These are phyloP conservation scores for Candida glucosophila DNA, from an alignment of 1,139 yeast species.

Conservation along the genomic window DNA sequence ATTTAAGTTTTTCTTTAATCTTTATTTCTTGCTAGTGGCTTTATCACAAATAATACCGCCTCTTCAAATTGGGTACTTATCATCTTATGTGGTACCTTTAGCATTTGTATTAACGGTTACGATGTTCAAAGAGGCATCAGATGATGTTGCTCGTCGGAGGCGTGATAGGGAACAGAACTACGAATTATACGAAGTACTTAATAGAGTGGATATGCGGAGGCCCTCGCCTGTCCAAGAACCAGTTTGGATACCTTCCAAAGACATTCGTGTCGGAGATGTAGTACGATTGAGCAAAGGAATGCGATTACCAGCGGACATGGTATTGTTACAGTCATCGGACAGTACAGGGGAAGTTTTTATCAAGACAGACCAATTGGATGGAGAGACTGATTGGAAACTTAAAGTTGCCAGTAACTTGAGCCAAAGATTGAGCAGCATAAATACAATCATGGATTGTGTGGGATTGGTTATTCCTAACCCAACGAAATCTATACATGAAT, in stretches of 20 bases:
- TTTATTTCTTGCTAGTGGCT: constrained; percentile 88
- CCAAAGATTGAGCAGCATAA: constrained; percentile 42
- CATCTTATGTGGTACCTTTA: constrained; percentile 88
- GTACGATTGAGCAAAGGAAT: constrained; percentile 75
- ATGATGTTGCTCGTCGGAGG: constrained; percentile 83
- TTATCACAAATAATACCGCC: constrained; percentile 90
- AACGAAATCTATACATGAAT: constrained; percentile 71
- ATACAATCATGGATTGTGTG: constrained; percentile 27
- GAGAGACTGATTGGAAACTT: constrained; percentile 98
- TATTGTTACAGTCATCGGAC: constrained; percentile 69
- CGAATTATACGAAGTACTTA: constrained; percentile 69
- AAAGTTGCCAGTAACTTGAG: constrained; percentile 70
- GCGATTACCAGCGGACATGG: constrained; percentile 89
- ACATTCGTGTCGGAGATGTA: constrained; percentile 78
- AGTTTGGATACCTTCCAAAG: constrained; percentile 46
- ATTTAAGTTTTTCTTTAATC: constrained; percentile 91
- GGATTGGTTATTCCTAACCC: constrained; percentile 69
- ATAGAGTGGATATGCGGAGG: constrained; percentile 23
- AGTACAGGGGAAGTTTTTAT: constrained; percentile 81
- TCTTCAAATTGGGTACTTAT: constrained; percentile 83
- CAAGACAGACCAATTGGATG: constrained; percentile 95
- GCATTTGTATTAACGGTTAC: constrained; percentile 89
- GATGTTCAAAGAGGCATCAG: constrained; percentile 92
- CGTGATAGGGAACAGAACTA: constrained; percentile 85
- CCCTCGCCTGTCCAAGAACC: constrained; percentile 19